phyloP scores from a whole-genome alignment of 352 stramenopile genomes.

The Phytophthora sp. region DNA sequence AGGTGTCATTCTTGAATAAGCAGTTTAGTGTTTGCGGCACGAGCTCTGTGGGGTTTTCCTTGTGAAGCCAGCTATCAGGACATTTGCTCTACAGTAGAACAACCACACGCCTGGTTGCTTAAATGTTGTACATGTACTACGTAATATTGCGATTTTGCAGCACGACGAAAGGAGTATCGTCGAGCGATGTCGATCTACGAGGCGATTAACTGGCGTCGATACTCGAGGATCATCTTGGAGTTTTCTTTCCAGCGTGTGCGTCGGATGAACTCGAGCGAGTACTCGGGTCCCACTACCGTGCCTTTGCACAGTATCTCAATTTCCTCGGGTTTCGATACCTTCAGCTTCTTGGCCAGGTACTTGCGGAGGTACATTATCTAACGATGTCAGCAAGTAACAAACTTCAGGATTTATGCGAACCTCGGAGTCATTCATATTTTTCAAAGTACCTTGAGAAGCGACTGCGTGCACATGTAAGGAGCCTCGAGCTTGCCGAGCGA shows the following conservation, averaged over 20 bases:
- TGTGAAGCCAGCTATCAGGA: too few species aligned
- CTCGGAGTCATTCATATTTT: too few species aligned
- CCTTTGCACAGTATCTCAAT: slow-evolving; percentile 68
- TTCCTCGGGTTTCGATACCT: slow-evolving; percentile 43
- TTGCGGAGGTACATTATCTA: slow-evolving; percentile 71
- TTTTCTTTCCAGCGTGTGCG: slow-evolving; percentile 61
- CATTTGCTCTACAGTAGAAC: too few species aligned
- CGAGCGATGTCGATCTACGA: slow-evolving; percentile 10
- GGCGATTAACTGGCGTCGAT: slow-evolving; percentile 44
- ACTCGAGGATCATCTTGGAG: slow-evolving; percentile 65
- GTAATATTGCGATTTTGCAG: too few species aligned
- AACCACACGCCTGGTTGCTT: too few species aligned
- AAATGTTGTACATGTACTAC: too few species aligned
- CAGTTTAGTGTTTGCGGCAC: too few species aligned
- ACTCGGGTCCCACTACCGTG: slow-evolving; percentile 52
- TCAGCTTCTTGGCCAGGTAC: slow-evolving; percentile 60
- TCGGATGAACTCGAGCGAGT: slow-evolving; percentile 73
- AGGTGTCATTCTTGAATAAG: too few species aligned
- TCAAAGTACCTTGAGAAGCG: slow-evolving; percentile 49
- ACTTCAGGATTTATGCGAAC: background rate
- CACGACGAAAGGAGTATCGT: too few species aligned
- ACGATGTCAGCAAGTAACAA: background rate
- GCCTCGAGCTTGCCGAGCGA: slow-evolving; percentile 36
- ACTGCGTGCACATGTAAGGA: slow-evolving; percentile 49
- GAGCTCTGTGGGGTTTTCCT: too few species aligned